phyloP scores from a whole-genome alignment of 805 yeast genomes.

The Kodamaea fukazawae region DNA sequence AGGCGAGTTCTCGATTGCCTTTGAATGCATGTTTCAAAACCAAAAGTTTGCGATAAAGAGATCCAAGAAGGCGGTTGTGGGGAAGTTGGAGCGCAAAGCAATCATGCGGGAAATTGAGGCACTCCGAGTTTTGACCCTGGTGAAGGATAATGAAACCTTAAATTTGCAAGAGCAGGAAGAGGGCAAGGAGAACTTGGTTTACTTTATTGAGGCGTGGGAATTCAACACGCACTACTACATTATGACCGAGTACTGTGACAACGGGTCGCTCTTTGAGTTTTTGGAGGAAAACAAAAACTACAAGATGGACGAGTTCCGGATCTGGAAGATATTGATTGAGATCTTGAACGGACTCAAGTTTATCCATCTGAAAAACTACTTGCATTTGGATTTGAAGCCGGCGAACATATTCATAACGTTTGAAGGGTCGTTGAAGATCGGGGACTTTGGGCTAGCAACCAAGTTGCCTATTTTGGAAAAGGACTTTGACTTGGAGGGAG shows the following conservation, averaged over 20 bases:
- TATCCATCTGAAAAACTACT: slow-evolving; percentile 68
- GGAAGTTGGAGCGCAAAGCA: slow-evolving; percentile 54
- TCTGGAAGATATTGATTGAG: slow-evolving; percentile 93
- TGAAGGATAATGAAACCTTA: slow-evolving; percentile 32
- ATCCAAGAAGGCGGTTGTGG: slow-evolving; percentile 60
- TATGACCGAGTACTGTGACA: slow-evolving; percentile 94
- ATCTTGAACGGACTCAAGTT: slow-evolving; percentile 73
- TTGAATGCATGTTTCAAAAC: slow-evolving; percentile 67
- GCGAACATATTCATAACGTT: slow-evolving; percentile 92
- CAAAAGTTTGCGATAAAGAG: slow-evolving; percentile 84
- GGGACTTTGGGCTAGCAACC: slow-evolving; percentile 95
- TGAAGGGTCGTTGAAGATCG: slow-evolving; percentile 91
- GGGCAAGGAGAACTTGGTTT: slow-evolving; percentile 75
- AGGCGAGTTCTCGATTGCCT: slow-evolving; percentile 91
- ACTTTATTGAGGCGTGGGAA: slow-evolving; percentile 85
- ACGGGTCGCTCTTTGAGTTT: slow-evolving; percentile 83
- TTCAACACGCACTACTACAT: slow-evolving; percentile 72
- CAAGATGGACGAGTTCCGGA: slow-evolving; percentile 91
- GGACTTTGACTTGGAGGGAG: slow-evolving; percentile 91
- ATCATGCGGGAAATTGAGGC: slow-evolving; percentile 76
- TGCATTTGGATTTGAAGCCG: slow-evolving; percentile 92
- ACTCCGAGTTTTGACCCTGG: slow-evolving; percentile 42
- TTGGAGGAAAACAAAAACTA: slow-evolving; percentile 70
- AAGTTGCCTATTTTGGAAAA: slow-evolving; percentile 64
- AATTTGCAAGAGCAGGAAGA: slow-evolving; percentile 45